Evolutionary conservation across 2,329 filamentous ascomycete species (phyloP), one percentile per base, ranked within the genome.

Genomic region (Cytospora mali): DNA sequence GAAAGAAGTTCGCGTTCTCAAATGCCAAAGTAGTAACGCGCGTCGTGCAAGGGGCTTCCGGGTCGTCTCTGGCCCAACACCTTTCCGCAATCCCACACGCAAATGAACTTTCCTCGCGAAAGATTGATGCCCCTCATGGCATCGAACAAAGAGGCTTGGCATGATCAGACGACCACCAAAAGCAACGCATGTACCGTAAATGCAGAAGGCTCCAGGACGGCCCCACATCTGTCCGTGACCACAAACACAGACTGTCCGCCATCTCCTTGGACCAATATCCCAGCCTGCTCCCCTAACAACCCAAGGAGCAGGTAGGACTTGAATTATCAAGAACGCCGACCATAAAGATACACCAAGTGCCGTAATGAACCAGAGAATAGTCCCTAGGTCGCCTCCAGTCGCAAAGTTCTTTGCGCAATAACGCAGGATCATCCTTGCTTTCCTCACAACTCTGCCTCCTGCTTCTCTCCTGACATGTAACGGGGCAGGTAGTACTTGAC

Each of bases 401-500:
- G 2, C 33, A 35, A 11, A 35, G 2, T 14, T 14, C 33, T n/a
- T 35, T 35, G 2, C 33, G 33, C 33, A 11, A 35, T 11, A 42
- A 42, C 6, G 18, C 39, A 33, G 31, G 6, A 10, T 33, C 31
- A n/a, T 42, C 18, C 18, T 46, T 46, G 42, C 13, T 23, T 10
- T 4, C n/a, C n/a, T 46, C n/a, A 46, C 42, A 9, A 46, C n/a
- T 21, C n/a, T 16, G 4, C 6, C 27, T 28, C 0, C 48, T 31
- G 23, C n/a, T 62, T 1, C 27, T 29, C 5, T 53, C 48, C 33
- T 51, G 46, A 80, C 76, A 79, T 52, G 42, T 46, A 46, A 10
- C 71, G 71, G 27, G 85, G 80, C 39, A 96, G 74, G 73, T 91
- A 88, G 68, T 84, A 87, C 77, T 90, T 93, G 64, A 90, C 88